Conservation (phyloP, 1,284 basidiomycete genomes). For the Austropuccinia psidii region DNA sequence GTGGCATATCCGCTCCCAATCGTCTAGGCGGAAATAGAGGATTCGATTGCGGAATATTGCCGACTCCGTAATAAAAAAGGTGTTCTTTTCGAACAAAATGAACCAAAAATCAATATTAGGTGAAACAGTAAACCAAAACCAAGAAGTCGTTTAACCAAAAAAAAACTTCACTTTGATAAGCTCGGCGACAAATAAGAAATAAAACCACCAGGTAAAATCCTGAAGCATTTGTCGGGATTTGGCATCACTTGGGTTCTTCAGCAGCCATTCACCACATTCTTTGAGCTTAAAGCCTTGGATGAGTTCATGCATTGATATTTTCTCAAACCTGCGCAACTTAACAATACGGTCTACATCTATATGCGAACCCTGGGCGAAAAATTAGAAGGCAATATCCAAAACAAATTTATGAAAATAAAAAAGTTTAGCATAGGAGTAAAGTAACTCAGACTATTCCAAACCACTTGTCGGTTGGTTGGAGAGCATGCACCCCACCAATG, state of each 20-base stretch:
- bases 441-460: slow-evolving; percentile 20
- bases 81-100: slow-evolving; percentile 56
- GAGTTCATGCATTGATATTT: slow-evolving; percentile 66
- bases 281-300: slow-evolving; percentile 68
- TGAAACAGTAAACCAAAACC: background rate
- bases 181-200: slow-evolving; percentile 72
- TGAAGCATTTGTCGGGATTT: slow-evolving; percentile 57
- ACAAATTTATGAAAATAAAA: background rate
- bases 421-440: background rate
- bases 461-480: slow-evolving; percentile 13
- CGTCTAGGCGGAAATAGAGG: slow-evolving; percentile 87
- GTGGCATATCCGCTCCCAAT: slow-evolving; percentile 74
- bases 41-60: slow-evolving; percentile 76
- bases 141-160: background rate
- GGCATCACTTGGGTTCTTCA: slow-evolving; percentile 46
- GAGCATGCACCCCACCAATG: slow-evolving; percentile 24
- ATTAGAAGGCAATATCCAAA: background rate
- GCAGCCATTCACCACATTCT: slow-evolving; percentile 73
- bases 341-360: slow-evolving; percentile 72
- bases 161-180: slow-evolving; percentile 61
- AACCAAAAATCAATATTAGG: background rate
- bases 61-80: slow-evolving; percentile 91
- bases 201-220: slow-evolving; percentile 86
- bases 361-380: too few species aligned
- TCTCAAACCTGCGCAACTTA: slow-evolving; percentile 67